Evolutionary conservation across 331 rosid species (phyloP).

Genomic region (Quercus lobata): DNA sequence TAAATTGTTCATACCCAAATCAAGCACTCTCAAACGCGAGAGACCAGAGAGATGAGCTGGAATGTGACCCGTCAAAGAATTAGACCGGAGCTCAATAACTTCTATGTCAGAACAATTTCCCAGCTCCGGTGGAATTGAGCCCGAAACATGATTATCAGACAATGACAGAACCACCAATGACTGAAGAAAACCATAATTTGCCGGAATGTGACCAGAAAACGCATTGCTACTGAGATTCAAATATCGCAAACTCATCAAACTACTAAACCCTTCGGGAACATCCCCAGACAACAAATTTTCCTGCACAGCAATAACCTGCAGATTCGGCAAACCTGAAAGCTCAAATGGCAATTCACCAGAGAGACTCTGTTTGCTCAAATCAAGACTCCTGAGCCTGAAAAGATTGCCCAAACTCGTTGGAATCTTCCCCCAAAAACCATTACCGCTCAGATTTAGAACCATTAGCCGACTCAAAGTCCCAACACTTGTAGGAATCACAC

Average conservation of each 20-base stretch:
- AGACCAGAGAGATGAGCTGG: conserved; percentile 67
- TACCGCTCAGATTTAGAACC: conserved; percentile 77
- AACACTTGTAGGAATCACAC: conserved; percentile 39
- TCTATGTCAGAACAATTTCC: conserved; percentile 74
- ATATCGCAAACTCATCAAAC: conserved; percentile 62
- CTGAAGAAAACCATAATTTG: conserved; percentile 77
- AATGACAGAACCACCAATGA: conserved; percentile 65
- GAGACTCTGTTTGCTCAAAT: conserved; percentile 76
- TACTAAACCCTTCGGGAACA: conserved; percentile 94
- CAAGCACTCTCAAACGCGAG: conserved; percentile 49
- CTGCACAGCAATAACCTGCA: conserved; percentile 75
- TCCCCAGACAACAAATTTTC: conserved; percentile 68
- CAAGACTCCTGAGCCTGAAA: conserved; percentile 69
- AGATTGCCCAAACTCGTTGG: conserved; percentile 77
- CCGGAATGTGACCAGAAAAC: conserved; percentile 75
- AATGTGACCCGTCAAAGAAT: conserved; percentile 51
- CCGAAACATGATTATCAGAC: conserved; percentile 62
- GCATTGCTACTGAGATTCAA: conserved; percentile 75
- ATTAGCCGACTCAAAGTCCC: conserved; percentile 53
- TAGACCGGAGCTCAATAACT: conserved; percentile 57
- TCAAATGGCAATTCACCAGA: conserved; percentile 88
- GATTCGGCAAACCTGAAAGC: conserved; percentile 80
- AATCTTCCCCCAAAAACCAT: conserved; percentile 62
- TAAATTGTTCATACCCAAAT: conserved; percentile 66
- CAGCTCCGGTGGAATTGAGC: conserved; percentile 63